Evolutionary conservation across 2,329 filamentous ascomycete genomes (phyloP).

Genomic region (Mariannaea sp.): DNA sequence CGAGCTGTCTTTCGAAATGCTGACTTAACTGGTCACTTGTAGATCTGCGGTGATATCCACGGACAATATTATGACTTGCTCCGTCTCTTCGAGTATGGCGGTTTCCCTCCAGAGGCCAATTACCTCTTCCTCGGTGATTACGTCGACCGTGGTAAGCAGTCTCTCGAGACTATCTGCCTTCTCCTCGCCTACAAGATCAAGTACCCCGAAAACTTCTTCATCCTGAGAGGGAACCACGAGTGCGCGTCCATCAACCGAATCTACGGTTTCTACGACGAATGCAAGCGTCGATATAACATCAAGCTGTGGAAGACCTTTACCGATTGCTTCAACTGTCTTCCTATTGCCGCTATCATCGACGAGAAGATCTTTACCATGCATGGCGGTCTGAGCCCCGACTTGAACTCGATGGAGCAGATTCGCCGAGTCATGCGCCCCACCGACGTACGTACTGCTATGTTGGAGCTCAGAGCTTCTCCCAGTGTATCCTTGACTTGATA

Average conservation of each 20-base stretch:
- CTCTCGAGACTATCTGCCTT: constrained; percentile 96
- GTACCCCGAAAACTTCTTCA: constrained; percentile 99
- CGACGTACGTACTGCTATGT: constrained; percentile 72
- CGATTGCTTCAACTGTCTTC: constrained; percentile 98
- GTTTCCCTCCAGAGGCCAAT: constrained; percentile 97
- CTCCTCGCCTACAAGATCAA: constrained; percentile 99
- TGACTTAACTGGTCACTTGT: constrained; percentile 26
- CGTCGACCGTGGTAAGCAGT: constrained; percentile 98
- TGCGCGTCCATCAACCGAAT: constrained; percentile 99
- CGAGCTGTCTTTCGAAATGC: constrained; percentile 19
- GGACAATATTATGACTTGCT: constrained; percentile 99
- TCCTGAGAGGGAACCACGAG: constrained; percentile 97
- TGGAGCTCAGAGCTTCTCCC: constrained; percentile 1
- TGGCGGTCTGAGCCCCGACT: constrained; percentile 91
- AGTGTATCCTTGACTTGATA: neutral
- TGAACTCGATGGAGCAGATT: constrained; percentile 99
- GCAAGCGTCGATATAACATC: constrained; percentile 98
- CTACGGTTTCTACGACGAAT: constrained; percentile 99
- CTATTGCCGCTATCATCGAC: constrained; percentile 97
- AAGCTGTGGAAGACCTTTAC: constrained; percentile 99
- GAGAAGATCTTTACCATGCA: constrained; percentile 99
- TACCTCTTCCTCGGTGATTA: constrained; percentile 99
- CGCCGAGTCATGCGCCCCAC: constrained; percentile 98
- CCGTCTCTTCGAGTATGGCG: constrained; percentile 96
- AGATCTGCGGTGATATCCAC: constrained; percentile 99